Percentiles rank a stretch among this genome's conserved stretches.
phyloP scores from a whole-genome alignment of 2,329 filamentous ascomycete species.

The Paramyrothecium sp. region DNA sequence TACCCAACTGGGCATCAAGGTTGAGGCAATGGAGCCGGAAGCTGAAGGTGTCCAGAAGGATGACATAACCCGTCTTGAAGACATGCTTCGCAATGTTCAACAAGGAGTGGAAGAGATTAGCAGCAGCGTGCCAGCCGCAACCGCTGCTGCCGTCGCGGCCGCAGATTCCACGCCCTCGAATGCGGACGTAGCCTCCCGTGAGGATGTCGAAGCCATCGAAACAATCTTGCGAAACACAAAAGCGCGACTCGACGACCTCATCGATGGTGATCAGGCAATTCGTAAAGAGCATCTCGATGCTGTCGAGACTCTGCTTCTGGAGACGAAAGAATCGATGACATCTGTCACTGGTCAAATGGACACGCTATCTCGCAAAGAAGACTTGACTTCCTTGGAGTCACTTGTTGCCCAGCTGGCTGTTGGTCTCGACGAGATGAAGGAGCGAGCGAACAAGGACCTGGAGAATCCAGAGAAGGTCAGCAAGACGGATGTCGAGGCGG shows the following conservation, averaged over 20 bases:
- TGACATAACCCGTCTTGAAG: slow-evolving; percentile 56
- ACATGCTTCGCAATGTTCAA: slow-evolving; percentile 48
- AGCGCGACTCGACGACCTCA: slow-evolving; percentile 75
- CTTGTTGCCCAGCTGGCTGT: slow-evolving; percentile 76
- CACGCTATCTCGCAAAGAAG: slow-evolving; percentile 71
- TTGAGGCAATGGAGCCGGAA: slow-evolving; percentile 55
- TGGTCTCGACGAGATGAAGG: slow-evolving; percentile 72
- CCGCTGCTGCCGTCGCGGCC: slow-evolving; percentile 12
- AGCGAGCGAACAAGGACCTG: slow-evolving; percentile 49
- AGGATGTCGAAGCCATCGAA: slow-evolving; percentile 89
- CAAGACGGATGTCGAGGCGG: slow-evolving; percentile 78
- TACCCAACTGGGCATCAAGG: slow-evolving; percentile 77
- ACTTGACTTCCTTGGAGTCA: slow-evolving; percentile 73
- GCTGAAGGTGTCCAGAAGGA: slow-evolving; percentile 41
- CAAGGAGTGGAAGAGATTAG: slow-evolving; percentile 45
- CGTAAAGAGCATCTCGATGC: slow-evolving; percentile 64
- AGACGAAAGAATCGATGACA: slow-evolving; percentile 72
- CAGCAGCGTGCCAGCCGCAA: slow-evolving; percentile 22
- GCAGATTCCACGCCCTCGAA: slow-evolving; percentile 8
- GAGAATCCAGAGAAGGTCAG: slow-evolving; percentile 65
- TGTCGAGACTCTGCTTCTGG: slow-evolving; percentile 65
- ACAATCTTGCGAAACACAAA: slow-evolving; percentile 89
- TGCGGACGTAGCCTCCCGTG: slow-evolving; percentile 49
- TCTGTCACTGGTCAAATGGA: slow-evolving; percentile 67
- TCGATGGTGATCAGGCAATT: slow-evolving; percentile 71